Percentiles rank a stretch among this genome's conserved stretches.
Evolutionary conservation across 192 early-diverging fungal species (phyloP).

Genomic region (Thamnidium elegans): DNA sequence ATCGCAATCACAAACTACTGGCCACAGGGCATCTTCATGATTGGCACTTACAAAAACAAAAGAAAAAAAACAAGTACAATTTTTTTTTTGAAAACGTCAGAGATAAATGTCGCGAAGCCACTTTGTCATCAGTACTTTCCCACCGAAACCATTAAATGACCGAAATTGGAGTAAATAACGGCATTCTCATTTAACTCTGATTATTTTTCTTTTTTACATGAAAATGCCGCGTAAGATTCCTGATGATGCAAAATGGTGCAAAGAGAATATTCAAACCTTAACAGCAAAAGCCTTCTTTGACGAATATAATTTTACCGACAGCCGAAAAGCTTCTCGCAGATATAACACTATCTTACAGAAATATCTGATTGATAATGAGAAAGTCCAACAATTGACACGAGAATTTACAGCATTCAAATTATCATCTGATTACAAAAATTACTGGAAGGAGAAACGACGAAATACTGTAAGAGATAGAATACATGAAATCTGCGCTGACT

Average conservation of each 20-base stretch:
- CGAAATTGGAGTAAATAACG: too few species aligned
- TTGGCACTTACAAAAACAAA: too few species aligned
- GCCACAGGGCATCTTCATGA: too few species aligned
- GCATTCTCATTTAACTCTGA: background rate
- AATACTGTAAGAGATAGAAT: slow-evolving; percentile 11
- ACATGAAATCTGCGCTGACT: slow-evolving; percentile 14
- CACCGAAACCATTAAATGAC: too few species aligned
- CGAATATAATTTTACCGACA: slow-evolving; percentile 6
- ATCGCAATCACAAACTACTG: too few species aligned
- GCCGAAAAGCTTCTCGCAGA: slow-evolving; percentile 9
- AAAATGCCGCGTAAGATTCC: slow-evolving; percentile 5
- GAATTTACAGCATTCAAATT: slow-evolving; percentile 1
- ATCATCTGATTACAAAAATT: slow-evolving; percentile 9
- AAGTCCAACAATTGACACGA: slow-evolving; percentile 3
- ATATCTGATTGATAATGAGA: slow-evolving; percentile 8
- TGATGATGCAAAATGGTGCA: slow-evolving; percentile 5
- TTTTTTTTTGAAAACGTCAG: too few species aligned
- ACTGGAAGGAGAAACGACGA: slow-evolving; percentile 12
- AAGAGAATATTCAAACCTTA: slow-evolving; percentile 14
- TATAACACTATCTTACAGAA: slow-evolving; percentile 1
- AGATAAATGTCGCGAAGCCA: too few species aligned
- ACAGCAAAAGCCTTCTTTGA: slow-evolving; percentile 13
- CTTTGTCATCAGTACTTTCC: too few species aligned
- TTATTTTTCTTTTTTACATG: slow-evolving; percentile 1
- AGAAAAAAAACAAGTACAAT: too few species aligned